These are phyloP conservation scores for Trichophyton rubrum DNA, from an alignment of 2,329 filamentous ascomycete species.

Conservation along the genomic window DNA sequence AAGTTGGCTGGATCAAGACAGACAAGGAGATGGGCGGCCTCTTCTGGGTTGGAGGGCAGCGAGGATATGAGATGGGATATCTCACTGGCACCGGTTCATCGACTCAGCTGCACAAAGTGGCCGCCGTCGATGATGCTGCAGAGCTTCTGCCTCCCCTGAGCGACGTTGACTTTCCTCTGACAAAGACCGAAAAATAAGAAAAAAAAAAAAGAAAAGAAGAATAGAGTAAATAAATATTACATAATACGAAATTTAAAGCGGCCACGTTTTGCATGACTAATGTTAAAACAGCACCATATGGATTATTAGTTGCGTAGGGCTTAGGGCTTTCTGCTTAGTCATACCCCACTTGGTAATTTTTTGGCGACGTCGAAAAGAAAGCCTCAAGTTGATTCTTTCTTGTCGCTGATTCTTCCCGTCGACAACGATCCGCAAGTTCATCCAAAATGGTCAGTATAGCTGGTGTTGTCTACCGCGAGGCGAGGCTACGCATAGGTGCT, in stretches of 20 bases:
- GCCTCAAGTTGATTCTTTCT: conserved; percentile 13
- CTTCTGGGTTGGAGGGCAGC: conserved; percentile 11
- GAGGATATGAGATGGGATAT: conserved; percentile 12
- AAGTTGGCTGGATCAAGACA: conserved; percentile 9
- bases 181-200: not conserved
- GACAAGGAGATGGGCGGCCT: conserved; percentile 6
- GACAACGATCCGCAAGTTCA: conserved; percentile 25
- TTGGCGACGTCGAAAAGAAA: conserved; percentile 3
- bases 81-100: conserved; percentile 4
- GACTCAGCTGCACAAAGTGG: conserved; percentile 8
- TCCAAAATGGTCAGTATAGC: conserved; percentile 27
- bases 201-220: not conserved
- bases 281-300: not conserved
- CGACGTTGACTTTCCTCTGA: conserved; percentile 7
- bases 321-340: conserved; percentile 26
- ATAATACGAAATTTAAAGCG: not conserved
- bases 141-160: conserved; percentile 4
- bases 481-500: not conserved
- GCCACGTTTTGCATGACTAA: not conserved
- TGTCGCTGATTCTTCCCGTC: conserved; percentile 20
- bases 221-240: not conserved
- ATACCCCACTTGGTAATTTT: conserved; percentile 26
- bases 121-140: conserved; percentile 2
- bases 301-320: conserved; percentile 16
- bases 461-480: not conserved